phyloP scores from a whole-genome alignment of 495 filamentous ascomycete genomes.

The Staphylotrichum longicolle region DNA sequence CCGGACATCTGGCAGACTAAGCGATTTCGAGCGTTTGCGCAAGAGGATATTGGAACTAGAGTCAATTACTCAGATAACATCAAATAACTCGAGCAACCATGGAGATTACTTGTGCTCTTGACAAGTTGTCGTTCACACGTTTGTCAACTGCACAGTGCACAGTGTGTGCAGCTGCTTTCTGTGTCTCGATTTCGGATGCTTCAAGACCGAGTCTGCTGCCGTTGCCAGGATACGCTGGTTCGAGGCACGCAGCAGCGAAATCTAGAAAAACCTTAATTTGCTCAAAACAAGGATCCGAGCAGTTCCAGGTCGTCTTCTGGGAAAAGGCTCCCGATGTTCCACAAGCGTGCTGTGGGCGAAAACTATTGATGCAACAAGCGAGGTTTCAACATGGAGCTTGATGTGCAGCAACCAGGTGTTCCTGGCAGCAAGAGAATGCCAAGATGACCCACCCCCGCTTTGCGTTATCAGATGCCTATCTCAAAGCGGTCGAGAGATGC shows the following conservation, averaged over 20 bases:
- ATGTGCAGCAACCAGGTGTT: slow-evolving; percentile 12
- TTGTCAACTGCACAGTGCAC: background rate
- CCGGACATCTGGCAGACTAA: too few relatives aligned
- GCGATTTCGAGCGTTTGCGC: too few relatives aligned
- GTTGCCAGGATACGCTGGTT: background rate
- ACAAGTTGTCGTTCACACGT: too few relatives aligned
- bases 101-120: too few relatives aligned
- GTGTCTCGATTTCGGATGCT: too few relatives aligned
- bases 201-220: background rate
- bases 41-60: too few relatives aligned
- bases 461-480: slow-evolving; percentile 4
- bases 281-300: slow-evolving; percentile 2
- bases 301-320: background rate
- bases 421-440: background rate
- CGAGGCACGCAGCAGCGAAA: background rate
- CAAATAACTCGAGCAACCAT: too few relatives aligned
- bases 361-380: slow-evolving; percentile 8
- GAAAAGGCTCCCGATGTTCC: background rate
- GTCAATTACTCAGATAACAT: too few relatives aligned
- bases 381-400: background rate
- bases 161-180: too few relatives aligned
- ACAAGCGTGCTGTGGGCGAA: slow-evolving; percentile 4
- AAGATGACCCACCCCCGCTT: slow-evolving; percentile 8
- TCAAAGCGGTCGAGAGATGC: slow-evolving; percentile 11
- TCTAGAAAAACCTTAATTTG: background rate